Percentiles rank a stretch among this genome's conserved stretches.
Evolutionary conservation across 257 asterid species (phyloP).

Genomic region (Eustoma russellianum): DNA sequence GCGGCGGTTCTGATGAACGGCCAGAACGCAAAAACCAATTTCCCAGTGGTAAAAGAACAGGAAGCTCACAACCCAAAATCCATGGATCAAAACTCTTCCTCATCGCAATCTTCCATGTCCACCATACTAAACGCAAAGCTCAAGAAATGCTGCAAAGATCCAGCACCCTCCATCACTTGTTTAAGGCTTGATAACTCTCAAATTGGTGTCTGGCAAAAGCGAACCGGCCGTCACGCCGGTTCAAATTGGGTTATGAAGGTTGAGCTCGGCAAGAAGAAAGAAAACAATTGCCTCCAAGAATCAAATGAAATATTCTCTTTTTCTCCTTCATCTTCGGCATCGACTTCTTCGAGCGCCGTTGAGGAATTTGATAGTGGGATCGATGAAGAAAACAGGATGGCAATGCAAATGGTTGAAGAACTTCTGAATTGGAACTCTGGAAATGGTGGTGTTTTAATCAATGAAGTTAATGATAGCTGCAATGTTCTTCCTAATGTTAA

Average conservation of each 20-base stretch:
- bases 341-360: conserved; percentile 13
- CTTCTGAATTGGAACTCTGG: conserved; percentile 43
- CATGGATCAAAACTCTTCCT: background rate
- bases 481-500: too few relatives aligned
- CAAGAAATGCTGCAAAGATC: conserved; percentile 58
- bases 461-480: too few relatives aligned
- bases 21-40: conserved; percentile 12
- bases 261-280: conserved; percentile 30
- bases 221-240: conserved; percentile 40
- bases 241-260: conserved; percentile 65
- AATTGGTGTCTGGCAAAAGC: conserved; percentile 68
- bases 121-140: conserved; percentile 32
- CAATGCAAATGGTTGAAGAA: conserved; percentile 86
- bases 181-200: conserved; percentile 61
- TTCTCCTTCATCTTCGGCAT: conserved; percentile 10
- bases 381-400: conserved; percentile 66
- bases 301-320: conserved; percentile 15
- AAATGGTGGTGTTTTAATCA: too few relatives aligned
- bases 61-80: background rate
- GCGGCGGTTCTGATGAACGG: conserved; percentile 14
- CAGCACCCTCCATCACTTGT: conserved; percentile 63
- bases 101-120: background rate
- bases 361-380: conserved; percentile 4
- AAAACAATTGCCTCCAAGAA: background rate
- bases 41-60: conserved; percentile 1